Conservation (phyloP, 176 grass and related monocot genomes). For the Dendrocalamus sinicus region DNA sequence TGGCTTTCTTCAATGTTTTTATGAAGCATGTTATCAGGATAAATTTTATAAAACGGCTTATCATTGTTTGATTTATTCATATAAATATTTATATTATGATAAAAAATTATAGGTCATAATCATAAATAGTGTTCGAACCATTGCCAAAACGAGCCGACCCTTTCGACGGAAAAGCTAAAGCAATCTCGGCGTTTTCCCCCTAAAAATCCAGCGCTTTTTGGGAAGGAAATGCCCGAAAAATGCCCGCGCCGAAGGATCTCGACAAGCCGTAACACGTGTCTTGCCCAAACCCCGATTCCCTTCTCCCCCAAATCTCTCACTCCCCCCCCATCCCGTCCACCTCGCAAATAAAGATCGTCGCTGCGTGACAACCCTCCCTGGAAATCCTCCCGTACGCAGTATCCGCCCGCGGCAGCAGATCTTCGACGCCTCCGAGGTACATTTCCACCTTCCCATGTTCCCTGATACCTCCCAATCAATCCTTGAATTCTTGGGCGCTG, state of each 20-base stretch:
- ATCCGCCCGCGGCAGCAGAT: not conserved
- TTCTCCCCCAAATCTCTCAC: not conserved
- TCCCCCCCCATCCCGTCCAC: not conserved
- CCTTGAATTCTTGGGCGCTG: not conserved
- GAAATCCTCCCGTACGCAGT: slow-evolving; percentile 20
- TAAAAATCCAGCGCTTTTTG: not conserved
- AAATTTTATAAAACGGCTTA: too few species aligned
- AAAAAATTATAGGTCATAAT: too few species aligned
- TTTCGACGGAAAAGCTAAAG: not conserved
- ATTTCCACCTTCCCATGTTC: not conserved
- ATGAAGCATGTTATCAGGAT: too few species aligned
- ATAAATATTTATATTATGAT: too few species aligned
- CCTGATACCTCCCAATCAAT: not conserved
- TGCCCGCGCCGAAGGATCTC: not conserved
- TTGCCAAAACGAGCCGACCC: not conserved
- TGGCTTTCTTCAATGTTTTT: too few species aligned
- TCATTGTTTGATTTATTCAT: too few species aligned
- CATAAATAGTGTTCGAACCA: not conserved
- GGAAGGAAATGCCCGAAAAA: not conserved
- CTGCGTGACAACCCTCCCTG: not conserved
- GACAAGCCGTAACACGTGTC: not conserved
- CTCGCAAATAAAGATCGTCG: not conserved
- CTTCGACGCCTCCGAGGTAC: slow-evolving; percentile 20
- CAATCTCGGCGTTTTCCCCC: not conserved
- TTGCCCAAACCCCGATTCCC: not conserved